Base-by-base conservation (phyloP, 1,284 basidiomycete species). In the Cryptococcus deneoformans region DNA sequence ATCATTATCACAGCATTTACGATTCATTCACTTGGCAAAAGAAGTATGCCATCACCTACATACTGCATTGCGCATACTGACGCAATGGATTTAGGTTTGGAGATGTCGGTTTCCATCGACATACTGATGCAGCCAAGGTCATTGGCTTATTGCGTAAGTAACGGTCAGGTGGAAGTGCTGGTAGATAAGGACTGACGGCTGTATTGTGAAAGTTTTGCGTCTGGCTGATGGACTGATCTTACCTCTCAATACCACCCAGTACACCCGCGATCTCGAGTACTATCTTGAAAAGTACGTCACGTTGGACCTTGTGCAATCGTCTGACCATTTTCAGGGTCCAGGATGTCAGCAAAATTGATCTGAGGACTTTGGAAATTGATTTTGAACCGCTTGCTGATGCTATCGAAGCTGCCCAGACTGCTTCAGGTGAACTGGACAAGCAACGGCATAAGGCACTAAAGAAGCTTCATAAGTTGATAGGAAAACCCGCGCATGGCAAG, bases 181-280 rank as follows among this genome's bases (percentile, higher is more conserved):
- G 39, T 24, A 37, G 45, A 35, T 50, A 39, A 45, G 49, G 20
- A 45, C 16, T 24, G 20, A 47, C 14, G 46, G 16, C 46, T 47
- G 40, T 42, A 42, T 16, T n/a, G 29, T 11, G 42, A 5, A 24
- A 69, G 80, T 83, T 5, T 79, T 92, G 24, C 82, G 87, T 14
- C 63, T 89, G 7, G 80, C 82, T 1, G 84, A 88, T 56, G 80
- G 83, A 6, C 78, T 88, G 45, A 67, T 83, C 40, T 62, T 83
- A 5, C 89, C 89, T 2, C 73, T 92, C 54, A 90, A 92, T 72
- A 86, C 88, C 2, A 88, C 87, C 1, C 85, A 88, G 64, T 90
- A 90, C 69, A 79, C 86, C 1, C 64, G 81, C 14, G 87, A 88
- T 67, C 80, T 91, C 6, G 76, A 78, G 46, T 73, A 78, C 9